phyloP scores from a whole-genome alignment of 768 basidiomycete genomes.

The Lactarius sanguifluus region DNA sequence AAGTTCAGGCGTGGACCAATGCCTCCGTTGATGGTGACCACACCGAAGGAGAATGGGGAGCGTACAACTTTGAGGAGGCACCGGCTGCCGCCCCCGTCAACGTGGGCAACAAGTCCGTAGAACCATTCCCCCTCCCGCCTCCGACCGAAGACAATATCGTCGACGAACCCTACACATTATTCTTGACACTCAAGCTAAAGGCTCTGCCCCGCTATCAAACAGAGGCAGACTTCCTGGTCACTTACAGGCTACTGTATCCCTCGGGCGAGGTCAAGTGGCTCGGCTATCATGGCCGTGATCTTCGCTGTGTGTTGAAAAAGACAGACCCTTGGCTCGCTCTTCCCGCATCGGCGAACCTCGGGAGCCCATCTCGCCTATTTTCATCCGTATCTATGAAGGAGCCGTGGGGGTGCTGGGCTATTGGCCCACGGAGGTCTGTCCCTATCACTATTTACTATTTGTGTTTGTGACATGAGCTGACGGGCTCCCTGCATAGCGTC shows the following conservation, averaged over 20 bases:
- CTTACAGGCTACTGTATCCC: slow-evolving; percentile 50
- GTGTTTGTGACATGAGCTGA: neutral
- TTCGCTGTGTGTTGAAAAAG: slow-evolving; percentile 39
- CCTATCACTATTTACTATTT: neutral
- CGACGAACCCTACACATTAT: slow-evolving; percentile 26
- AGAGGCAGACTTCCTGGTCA: slow-evolving; percentile 32
- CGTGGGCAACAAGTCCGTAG: neutral
- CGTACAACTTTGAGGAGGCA: slow-evolving; percentile 26
- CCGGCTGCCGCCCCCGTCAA: slow-evolving; percentile 7
- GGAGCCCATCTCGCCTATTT: slow-evolving; percentile 31
- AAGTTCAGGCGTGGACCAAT: slow-evolving; percentile 31
- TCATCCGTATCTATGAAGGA: slow-evolving; percentile 28
- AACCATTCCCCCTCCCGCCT: slow-evolving; percentile 21
- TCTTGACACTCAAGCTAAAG: slow-evolving; percentile 25
- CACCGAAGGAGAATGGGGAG: slow-evolving; percentile 28
- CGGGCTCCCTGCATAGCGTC: slow-evolving; percentile 8
- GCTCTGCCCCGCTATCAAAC: slow-evolving; percentile 20
- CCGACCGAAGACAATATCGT: slow-evolving; percentile 12
- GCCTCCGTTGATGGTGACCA: slow-evolving; percentile 25
- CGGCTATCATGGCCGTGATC: slow-evolving; percentile 46
- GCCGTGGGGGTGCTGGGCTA: slow-evolving; percentile 39
- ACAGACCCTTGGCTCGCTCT: slow-evolving; percentile 33
- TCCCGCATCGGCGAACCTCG: slow-evolving; percentile 32
- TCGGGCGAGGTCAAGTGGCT: slow-evolving; percentile 48
- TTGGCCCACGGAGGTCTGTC: slow-evolving; percentile 29